Base-by-base conservation (phyloP, 495 filamentous ascomycete genomes). In the Podospora didyma region DNA sequence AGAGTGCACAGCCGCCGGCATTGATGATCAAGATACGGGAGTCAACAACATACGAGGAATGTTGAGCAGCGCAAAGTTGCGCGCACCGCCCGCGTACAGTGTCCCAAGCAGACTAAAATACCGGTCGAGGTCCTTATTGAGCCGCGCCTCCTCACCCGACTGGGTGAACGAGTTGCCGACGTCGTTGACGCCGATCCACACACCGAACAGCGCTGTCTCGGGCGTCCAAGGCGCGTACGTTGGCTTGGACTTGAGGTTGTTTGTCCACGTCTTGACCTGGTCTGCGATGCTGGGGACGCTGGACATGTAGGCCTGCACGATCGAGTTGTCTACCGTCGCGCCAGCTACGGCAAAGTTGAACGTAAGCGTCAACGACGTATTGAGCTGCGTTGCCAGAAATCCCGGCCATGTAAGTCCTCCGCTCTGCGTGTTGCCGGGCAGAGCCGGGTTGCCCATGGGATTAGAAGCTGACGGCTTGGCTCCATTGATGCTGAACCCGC, bases 291-390 rank as follows among this genome's bases (percentile, higher is more conserved):
- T 53, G 19, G 51, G 42, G 17, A 59, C 46, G 20, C 56, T 50
- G 37, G 24, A 45, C 21, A 51, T 42, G 17, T 41, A 44, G 2
- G 56, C 39, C 42, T 41, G 39, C 12, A 59, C 56, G 28, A 59
- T 19, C 20, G 42, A 26, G 34, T 41, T 46, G 50, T 59, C 56
- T 3, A 59, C 56, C 4, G 56, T 59, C 20, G 56, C 56, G 14
- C 56, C 56, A 9, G 39, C 56, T 10, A 59, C 56, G n/a, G 56
- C 56, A 34, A 39, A 59, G 56, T 59, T 59, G 50, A 48, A 59
- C 16, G 45, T 23, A 11, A 53, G 51, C 12, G 56, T 59, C 26
- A 35, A n/a, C 22, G 49, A 54, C 24, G 56, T 53, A 49, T 54
- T 54, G 56, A 53, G 41, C 5, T 52, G 23, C 26, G 50, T 59